Evolutionary conservation across 148 eudicot genomes (phyloP), one percentile per base, ranked within the genome.

Genomic region (Rhododendron williamsianum): DNA sequence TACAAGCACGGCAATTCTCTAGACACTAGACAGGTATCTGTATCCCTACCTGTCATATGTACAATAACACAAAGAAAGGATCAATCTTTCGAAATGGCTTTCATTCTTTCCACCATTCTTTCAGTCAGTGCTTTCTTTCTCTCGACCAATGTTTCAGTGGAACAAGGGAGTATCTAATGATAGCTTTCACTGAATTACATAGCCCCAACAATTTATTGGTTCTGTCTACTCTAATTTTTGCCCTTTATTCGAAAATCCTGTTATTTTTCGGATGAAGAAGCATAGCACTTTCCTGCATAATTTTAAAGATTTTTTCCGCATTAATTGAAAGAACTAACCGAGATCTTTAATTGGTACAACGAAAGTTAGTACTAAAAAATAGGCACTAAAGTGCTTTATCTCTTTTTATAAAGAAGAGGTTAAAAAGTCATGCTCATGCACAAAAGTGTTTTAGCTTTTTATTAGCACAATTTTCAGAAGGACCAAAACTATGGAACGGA

Each of bases 111-210:
- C 85, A 87, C 88, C 86, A 87, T 67, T 78, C 19, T 78, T 78
- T 48, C 79, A 86, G 85, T 76, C 79, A 86, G 85, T 76, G 85
- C 49, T 86, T 83, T 83, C 86, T 65, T 83, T 83, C 30, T 77
- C 49, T 83, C 83, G 83, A 83, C 88, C 86, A 87, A 78, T 78
- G 19, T 78, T 83, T 76, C 83, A 82, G 87, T 76, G 85, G 38
- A 81, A 86, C 74, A 27, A 21, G 18, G 49, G 51, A 72, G 65
- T 13, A 33, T 71, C 54, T 71, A 9, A 51, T 83, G 63, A 79
- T 79, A 79, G 48, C 60, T 46, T 43, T 83, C 84, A 4, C 76
- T 83, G 27, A 82, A n/a, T 67, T n/a, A 82, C 77, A 65, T 25
- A 21, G 19, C 27, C 73, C 51, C 25, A 11, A 11, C 13, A 13